A percentile compares a stretch with the other conserved stretches of the same genome.
phyloP scores from a whole-genome alignment of 2,329 filamentous ascomycete species.

The Hymenoscyphus fructigenus region DNA sequence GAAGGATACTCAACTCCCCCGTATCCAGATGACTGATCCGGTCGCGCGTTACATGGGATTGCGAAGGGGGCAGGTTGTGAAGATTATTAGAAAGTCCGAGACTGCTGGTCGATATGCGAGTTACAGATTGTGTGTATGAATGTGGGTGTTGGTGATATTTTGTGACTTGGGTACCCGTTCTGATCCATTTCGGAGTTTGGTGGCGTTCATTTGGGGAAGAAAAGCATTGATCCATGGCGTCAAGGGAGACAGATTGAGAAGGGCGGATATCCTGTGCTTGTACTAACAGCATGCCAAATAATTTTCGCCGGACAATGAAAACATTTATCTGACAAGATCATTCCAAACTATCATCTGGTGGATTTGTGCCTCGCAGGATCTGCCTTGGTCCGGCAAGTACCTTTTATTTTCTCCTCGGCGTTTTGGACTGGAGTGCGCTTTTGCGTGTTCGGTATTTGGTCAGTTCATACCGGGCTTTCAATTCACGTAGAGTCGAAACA shows the following conservation, averaged over 20 bases:
- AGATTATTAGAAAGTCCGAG: slow-evolving; percentile 95
- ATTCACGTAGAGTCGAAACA: no score
- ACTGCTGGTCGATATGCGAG: slow-evolving; percentile 95
- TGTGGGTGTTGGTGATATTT: background rate
- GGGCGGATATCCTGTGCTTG: slow-evolving; percentile 18
- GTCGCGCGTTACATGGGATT: slow-evolving; percentile 90
- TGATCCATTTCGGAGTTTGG: slow-evolving; percentile 18
- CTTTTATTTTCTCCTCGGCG: background rate
- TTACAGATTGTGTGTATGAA: slow-evolving; percentile 72
- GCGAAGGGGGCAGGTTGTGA: slow-evolving; percentile 90
- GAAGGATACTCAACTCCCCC: slow-evolving; percentile 95
- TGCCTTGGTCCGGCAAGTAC: background rate
- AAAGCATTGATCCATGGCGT: slow-evolving; percentile 27
- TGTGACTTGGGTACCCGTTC: background rate
- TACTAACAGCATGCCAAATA: slow-evolving; percentile 14
- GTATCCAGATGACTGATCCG: slow-evolving; percentile 88
- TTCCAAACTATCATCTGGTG: background rate
- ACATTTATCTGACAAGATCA: background rate
- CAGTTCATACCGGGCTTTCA: no score
- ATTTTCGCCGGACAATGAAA: slow-evolving; percentile 6
- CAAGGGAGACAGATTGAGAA: slow-evolving; percentile 20
- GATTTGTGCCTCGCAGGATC: background rate
- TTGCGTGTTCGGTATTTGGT: no score
- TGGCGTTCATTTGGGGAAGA: slow-evolving; percentile 21
- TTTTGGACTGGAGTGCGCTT: no score